These are phyloP conservation scores for Penicillium sp. DNA, from an alignment of 2,329 filamentous ascomycete genomes.

Conservation along the genomic window DNA sequence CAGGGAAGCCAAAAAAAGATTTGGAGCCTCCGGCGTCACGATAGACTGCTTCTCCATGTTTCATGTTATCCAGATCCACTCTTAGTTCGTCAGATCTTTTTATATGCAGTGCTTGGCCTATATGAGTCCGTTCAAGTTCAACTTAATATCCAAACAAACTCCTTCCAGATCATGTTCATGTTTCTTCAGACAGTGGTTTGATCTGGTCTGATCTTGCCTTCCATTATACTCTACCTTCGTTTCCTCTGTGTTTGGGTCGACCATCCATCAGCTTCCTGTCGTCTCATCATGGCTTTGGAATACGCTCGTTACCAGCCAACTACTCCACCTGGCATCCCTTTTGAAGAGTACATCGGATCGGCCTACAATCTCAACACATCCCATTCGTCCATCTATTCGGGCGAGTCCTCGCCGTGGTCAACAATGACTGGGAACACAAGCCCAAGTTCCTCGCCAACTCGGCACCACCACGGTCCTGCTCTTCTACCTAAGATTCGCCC, in stretches of 20 bases:
- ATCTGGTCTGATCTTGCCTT: conserved; percentile 11
- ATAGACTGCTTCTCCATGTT: conserved; percentile 40
- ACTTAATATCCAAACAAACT: conserved; percentile 43
- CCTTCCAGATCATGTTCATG: conserved; percentile 28
- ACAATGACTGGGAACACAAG: conserved; percentile 67
- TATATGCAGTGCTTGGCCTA: conserved; percentile 21
- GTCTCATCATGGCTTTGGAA: conserved; percentile 41
- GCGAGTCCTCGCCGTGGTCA: conserved; percentile 68
- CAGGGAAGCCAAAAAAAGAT: conserved; percentile 28
- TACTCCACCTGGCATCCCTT: conserved; percentile 42
- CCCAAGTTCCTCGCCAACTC: conserved; percentile 66
- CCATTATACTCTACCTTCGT: conserved; percentile 14
- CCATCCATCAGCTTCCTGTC: neutral
- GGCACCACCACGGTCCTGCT: conserved; percentile 71
- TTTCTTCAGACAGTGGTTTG: conserved; percentile 15
- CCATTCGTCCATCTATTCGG: conserved; percentile 63
- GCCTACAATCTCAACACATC: conserved; percentile 63
- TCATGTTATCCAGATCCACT: conserved; percentile 37
- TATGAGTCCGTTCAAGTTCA: conserved; percentile 22
- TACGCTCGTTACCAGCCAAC: conserved; percentile 44
- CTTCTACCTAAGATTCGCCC: conserved; percentile 81
- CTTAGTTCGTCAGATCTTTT: conserved; percentile 27
- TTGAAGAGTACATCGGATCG: conserved; percentile 33
- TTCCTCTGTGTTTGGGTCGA: conserved; percentile 9
- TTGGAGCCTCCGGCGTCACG: conserved; percentile 29